These are phyloP conservation scores for Blastobotrys mokoenaii DNA, from an alignment of 805 yeast genomes.

Conservation along the genomic window DNA sequence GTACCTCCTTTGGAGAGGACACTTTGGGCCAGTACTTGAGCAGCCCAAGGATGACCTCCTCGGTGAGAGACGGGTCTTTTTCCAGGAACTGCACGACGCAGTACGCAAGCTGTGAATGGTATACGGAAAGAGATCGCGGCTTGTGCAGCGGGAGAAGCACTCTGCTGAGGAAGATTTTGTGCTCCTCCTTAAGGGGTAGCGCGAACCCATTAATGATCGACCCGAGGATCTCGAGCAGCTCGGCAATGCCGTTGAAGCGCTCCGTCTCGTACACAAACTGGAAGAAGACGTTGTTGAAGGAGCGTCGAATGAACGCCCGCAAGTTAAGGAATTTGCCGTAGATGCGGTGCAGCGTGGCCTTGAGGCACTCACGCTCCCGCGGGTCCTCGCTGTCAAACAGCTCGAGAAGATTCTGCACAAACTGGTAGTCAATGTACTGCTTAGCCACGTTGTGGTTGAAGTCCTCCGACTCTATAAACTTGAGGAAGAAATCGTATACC, in stretches of 20 bases:
- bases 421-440: constrained; percentile 86
- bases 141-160: constrained; percentile 90
- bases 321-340: constrained; percentile 90
- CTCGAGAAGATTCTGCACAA: constrained; percentile 72
- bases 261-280: constrained; percentile 94
- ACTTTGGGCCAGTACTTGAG: constrained; percentile 95
- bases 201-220: constrained; percentile 98
- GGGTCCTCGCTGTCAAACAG: constrained; percentile 95
- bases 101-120: constrained; percentile 95
- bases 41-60: constrained; percentile 92
- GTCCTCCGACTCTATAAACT: constrained; percentile 91
- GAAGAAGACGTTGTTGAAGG: constrained; percentile 84
- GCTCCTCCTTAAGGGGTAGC: constrained; percentile 93
- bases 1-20: constrained; percentile 88
- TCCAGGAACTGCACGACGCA: constrained; percentile 95
- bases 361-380: constrained; percentile 88
- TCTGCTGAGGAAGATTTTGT: constrained; percentile 78
- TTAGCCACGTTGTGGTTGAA: constrained; percentile 90
- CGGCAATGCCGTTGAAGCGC: constrained; percentile 92
- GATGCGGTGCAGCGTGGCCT: constrained; percentile 90
- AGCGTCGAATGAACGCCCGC: constrained; percentile 83
- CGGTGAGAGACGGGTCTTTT: constrained; percentile 85
- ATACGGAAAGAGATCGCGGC: constrained; percentile 76
- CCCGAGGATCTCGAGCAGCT: constrained; percentile 87
- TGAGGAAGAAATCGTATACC: constrained; percentile 85